Evolutionary conservation across 129 eudicot genomes (phyloP), one percentile per base, ranked within the genome.

Genomic region (Pulicaria dysenterica): DNA sequence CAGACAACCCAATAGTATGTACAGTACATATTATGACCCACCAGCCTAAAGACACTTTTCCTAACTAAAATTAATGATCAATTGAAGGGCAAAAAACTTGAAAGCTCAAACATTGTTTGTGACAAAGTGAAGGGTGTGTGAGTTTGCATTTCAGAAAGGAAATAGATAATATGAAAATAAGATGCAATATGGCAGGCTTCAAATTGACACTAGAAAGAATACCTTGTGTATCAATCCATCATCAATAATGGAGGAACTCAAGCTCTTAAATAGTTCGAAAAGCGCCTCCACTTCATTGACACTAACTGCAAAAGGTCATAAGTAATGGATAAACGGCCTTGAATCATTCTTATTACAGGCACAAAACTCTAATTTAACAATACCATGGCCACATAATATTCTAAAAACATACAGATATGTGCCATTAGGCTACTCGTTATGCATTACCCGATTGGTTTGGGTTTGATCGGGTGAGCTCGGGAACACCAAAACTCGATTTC

Each of bases 181-280:
- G 41, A 62, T 39, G 48, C 64, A 14, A 55, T 11, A 67, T 13
- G 44, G 3, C 36, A 55, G 8, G 58, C 69, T 36, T 58, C 47
- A 5, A 34, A 38, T 56, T 34, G 45, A 14, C 54, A 40, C 41
- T 11, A 45, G 5, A 14, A 65, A 39, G 31, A 51, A 58, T 80
- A 93, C 98, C 98, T 93, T 93, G 81, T 93, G 92, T 62, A 93
- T 87, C 63, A 84, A 80, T 34, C 98, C 97, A 64, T 94, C 98
- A 54, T 88, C 96, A 53, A 90, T 84, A 58, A 90, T 94, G 6
- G 92, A 94, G 66, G 88, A 69, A 70, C 97, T 88, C 65, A 93
- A 68, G 84, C 82, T 85, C 86, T 90, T 87, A 70, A 80, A 90
- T 74, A 94, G 72, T 83, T 90, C 97, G 34, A 81, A 83, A 73